Evolutionary conservation across 164 flowering plant genomes (phyloP).

Genomic region (Magnolia officinalis): DNA sequence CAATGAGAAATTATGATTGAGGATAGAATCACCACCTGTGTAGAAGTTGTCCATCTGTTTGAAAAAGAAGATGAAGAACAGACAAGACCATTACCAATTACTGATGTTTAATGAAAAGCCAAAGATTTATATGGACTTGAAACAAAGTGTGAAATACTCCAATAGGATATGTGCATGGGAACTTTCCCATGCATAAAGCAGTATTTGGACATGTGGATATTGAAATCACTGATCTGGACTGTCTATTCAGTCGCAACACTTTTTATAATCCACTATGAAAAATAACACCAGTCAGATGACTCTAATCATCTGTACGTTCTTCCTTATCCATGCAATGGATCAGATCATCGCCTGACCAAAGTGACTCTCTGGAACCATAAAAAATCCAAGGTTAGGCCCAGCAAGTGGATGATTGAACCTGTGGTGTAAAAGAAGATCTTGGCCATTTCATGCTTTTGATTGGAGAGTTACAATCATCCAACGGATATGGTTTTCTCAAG

Average conservation of each 20-base stretch:
- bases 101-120: neutral
- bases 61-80: neutral
- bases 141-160: neutral
- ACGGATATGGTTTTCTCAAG: too few species aligned
- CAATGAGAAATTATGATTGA: neutral
- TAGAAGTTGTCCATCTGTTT: conserved; percentile 98
- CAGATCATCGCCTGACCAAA: too few species aligned
- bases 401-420: too few species aligned
- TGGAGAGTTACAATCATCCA: too few species aligned
- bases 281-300: too few species aligned
- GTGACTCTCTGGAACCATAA: too few species aligned
- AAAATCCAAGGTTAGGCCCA: too few species aligned
- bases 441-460: too few species aligned
- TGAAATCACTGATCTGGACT: neutral
- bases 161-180: neutral
- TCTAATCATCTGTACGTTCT: too few species aligned
- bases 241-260: neutral
- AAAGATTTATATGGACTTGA: neutral
- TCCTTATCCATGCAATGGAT: too few species aligned
- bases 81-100: conserved; percentile 15
- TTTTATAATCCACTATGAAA: too few species aligned
- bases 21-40: conserved; percentile 53
- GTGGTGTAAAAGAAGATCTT: too few species aligned
- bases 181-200: neutral
- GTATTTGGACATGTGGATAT: neutral